Conservation (phyloP, 148 eudicot genomes). For the Nepenthes mirabilis region DNA sequence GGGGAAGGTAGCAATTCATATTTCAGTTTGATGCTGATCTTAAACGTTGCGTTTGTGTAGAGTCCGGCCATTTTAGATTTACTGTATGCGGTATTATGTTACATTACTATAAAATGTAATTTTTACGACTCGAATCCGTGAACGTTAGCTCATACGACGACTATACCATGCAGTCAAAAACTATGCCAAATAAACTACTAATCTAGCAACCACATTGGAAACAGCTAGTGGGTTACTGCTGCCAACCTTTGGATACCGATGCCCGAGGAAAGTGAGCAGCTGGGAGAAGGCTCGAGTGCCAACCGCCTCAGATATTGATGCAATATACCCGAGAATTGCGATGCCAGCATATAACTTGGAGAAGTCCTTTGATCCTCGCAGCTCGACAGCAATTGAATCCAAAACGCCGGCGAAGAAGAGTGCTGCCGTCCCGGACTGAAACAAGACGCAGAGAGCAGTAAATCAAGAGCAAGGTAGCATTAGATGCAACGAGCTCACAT, state of each 20-base stretch:
- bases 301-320: conserved; percentile 56
- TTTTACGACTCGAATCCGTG: too few relatives aligned
- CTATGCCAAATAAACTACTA: too few relatives aligned
- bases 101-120: too few relatives aligned
- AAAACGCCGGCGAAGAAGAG: conserved; percentile 62
- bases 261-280: conserved; percentile 68
- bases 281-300: conserved; percentile 55
- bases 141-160: too few relatives aligned
- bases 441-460: conserved; percentile 1
- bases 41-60: too few relatives aligned
- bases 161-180: too few relatives aligned
- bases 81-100: too few relatives aligned
- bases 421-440: conserved; percentile 51
- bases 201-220: neutral
- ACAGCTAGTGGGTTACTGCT: neutral
- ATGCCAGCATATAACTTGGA: conserved; percentile 84
- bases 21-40: too few relatives aligned
- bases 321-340: conserved; percentile 80
- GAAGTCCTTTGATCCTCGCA: conserved; percentile 81
- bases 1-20: neutral
- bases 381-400: conserved; percentile 55
- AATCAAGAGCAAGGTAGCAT: conserved; percentile 7
- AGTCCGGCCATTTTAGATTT: too few relatives aligned
- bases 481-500: neutral
- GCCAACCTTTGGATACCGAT: conserved; percentile 91